phyloP scores from a whole-genome alignment of 2,329 filamentous ascomycete genomes.

The Xylogone sp. region DNA sequence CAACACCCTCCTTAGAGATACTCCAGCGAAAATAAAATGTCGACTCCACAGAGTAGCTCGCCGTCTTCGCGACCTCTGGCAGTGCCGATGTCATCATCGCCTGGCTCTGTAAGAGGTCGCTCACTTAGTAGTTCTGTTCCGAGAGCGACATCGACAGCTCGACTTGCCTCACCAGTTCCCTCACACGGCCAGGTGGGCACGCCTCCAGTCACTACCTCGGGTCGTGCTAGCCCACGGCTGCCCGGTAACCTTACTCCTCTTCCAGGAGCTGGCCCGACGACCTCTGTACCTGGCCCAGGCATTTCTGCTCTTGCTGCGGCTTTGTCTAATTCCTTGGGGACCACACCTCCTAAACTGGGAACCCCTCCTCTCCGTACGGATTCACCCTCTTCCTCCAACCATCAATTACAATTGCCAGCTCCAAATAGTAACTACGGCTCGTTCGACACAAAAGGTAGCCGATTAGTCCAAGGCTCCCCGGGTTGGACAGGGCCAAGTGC shows the following conservation, averaged over 20 bases:
- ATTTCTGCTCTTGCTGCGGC: conserved; percentile 86
- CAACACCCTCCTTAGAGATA: not conserved
- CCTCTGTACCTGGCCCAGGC: conserved; percentile 69
- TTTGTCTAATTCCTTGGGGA: conserved; percentile 70
- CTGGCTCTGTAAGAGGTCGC: conserved; percentile 35
- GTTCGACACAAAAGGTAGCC: conserved; percentile 64
- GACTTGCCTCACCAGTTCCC: conserved; percentile 55
- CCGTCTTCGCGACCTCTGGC: conserved; percentile 31
- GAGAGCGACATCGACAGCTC: conserved; percentile 56
- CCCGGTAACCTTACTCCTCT: conserved; percentile 55
- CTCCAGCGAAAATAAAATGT: conserved; percentile 19
- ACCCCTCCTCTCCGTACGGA: conserved; percentile 55
- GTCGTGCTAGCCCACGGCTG: conserved; percentile 49
- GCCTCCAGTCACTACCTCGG: conserved; percentile 38
- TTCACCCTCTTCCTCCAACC: conserved; percentile 51
- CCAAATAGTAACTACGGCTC: conserved; percentile 79
- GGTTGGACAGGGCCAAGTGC: conserved; percentile 50
- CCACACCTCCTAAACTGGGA: conserved; percentile 66
- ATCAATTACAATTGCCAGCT: conserved; percentile 31
- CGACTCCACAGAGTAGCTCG: conserved; percentile 25
- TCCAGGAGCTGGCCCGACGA: conserved; percentile 51
- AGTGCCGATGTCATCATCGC: conserved; percentile 43
- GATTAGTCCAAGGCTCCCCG: conserved; percentile 35
- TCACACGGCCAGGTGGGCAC: conserved; percentile 38
- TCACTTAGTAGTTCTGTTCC: conserved; percentile 44